phyloP scores from a whole-genome alignment of 306 rosid species.

The Lathyrus tuberosus region DNA sequence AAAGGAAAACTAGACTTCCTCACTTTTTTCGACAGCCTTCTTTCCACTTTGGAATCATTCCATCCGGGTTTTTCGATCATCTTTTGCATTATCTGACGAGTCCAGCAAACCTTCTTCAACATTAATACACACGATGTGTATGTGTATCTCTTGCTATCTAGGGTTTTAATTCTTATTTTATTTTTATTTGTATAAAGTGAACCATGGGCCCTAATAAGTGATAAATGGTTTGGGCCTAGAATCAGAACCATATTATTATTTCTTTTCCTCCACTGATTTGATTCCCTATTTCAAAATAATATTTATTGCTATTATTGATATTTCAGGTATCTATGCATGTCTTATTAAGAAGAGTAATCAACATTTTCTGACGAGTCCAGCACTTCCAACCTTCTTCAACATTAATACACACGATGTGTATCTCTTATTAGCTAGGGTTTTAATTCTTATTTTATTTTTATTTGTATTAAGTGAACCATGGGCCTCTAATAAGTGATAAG shows the following conservation, averaged over 20 bases:
- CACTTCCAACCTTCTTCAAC: conserved; percentile 3
- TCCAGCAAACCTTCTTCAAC: conserved; percentile 14
- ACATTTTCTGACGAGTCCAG: conserved; percentile 1
- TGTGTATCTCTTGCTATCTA: neutral
- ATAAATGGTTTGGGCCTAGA: conserved; percentile 13
- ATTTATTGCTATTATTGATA: no score
- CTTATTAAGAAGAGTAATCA: no score
- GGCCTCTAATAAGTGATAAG: neutral
- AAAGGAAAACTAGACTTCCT: neutral
- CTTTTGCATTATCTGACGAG: neutral
- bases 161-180: conserved; percentile 6
- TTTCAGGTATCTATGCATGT: no score
- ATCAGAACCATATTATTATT: neutral
- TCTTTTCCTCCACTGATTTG: no score
- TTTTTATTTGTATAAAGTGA: neutral
- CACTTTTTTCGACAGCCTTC: neutral
- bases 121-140: neutral
- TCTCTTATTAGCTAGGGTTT: conserved; percentile 11
- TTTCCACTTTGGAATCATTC: neutral
- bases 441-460: neutral
- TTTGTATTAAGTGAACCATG: neutral
- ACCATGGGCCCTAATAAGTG: neutral
- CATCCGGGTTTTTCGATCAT: neutral
- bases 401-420: neutral
- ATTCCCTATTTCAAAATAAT: no score